Evolutionary conservation across 1,284 basidiomycete genomes (phyloP).

Genomic region (Ceratobasidium sp.): DNA sequence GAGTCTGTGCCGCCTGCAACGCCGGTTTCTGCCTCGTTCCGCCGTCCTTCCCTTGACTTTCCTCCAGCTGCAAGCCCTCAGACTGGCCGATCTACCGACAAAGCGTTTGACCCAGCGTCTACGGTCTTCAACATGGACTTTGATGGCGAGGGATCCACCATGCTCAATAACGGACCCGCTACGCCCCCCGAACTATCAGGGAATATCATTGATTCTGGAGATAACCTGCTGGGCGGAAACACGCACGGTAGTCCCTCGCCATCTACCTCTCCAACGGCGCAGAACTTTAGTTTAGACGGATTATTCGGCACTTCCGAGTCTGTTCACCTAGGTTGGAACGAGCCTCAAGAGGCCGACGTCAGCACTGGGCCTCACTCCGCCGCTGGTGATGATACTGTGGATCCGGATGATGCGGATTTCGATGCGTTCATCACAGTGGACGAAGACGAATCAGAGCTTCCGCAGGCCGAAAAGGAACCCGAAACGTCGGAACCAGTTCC

Average conservation of each 20-base stretch:
- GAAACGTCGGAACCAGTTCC: constrained; percentile 42
- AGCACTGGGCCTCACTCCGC: constrained; percentile 10
- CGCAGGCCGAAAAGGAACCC: neutral
- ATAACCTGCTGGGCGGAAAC: constrained; percentile 1
- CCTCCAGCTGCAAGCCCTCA: constrained; percentile 44
- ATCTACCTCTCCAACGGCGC: constrained; percentile 20
- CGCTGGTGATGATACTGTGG: constrained; percentile 10
- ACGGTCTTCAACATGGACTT: constrained; percentile 39
- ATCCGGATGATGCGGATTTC: constrained; percentile 51
- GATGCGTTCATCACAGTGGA: constrained; percentile 46
- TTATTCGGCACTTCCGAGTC: constrained; percentile 31
- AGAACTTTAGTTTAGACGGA: constrained; percentile 32
- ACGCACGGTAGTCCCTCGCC: constrained; percentile 4
- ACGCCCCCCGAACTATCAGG: constrained; percentile 34
- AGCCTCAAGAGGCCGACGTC: constrained; percentile 5
- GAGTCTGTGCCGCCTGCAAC: neutral
- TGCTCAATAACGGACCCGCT: constrained; percentile 14
- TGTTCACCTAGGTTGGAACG: constrained; percentile 2
- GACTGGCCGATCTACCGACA: constrained; percentile 26
- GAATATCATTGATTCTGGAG: neutral
- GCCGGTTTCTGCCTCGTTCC: constrained; percentile 52
- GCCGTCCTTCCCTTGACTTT: constrained; percentile 55
- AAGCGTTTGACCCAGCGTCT: constrained; percentile 36
- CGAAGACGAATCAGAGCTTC: constrained; percentile 46
- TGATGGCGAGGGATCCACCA: constrained; percentile 26